These are phyloP conservation scores for Coleophoma eucalyptorum DNA, from an alignment of 2,329 filamentous ascomycete species.

Conservation along the genomic window DNA sequence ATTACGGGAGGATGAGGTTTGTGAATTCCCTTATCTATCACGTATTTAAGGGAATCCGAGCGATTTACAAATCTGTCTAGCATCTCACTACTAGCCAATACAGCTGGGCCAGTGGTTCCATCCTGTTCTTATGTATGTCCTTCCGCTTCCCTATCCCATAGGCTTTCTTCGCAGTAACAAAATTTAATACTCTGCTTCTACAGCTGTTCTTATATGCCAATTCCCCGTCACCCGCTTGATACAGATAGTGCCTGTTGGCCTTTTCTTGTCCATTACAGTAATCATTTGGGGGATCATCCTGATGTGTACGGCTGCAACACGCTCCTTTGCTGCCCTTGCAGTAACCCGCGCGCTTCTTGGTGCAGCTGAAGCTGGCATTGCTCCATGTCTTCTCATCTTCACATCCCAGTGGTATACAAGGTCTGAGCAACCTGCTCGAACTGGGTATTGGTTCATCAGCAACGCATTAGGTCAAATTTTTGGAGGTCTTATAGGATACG, in stretches of 20 bases:
- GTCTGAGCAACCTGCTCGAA: slow-evolving; percentile 27
- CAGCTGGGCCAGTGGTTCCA: slow-evolving; percentile 40
- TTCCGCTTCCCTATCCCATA: slow-evolving; percentile 26
- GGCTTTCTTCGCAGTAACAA: too few relatives aligned
- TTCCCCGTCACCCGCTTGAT: slow-evolving; percentile 45
- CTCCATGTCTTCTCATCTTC: slow-evolving; percentile 26
- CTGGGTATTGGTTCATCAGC: slow-evolving; percentile 15
- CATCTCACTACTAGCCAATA: slow-evolving; percentile 37
- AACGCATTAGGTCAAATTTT: neutral
- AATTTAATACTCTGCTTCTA: too few relatives aligned
- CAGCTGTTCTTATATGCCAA: slow-evolving; percentile 51
- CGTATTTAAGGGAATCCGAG: too few relatives aligned
- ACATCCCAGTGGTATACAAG: slow-evolving; percentile 28
- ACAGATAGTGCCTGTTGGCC: slow-evolving; percentile 47
- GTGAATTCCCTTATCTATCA: neutral
- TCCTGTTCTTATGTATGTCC: slow-evolving; percentile 51
- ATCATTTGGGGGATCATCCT: slow-evolving; percentile 44
- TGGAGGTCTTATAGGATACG: slow-evolving; percentile 3
- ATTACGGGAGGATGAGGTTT: slow-evolving; percentile 31
- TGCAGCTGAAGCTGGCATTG: slow-evolving; percentile 17
- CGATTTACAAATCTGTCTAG: slow-evolving; percentile 26
- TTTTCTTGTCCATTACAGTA: slow-evolving; percentile 45
- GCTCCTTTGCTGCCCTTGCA: slow-evolving; percentile 31
- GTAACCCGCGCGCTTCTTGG: slow-evolving; percentile 21
- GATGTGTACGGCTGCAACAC: slow-evolving; percentile 18